Evolutionary conservation across 179 eudicot genomes (phyloP).

Genomic region (Sideroxylon spinosum): DNA sequence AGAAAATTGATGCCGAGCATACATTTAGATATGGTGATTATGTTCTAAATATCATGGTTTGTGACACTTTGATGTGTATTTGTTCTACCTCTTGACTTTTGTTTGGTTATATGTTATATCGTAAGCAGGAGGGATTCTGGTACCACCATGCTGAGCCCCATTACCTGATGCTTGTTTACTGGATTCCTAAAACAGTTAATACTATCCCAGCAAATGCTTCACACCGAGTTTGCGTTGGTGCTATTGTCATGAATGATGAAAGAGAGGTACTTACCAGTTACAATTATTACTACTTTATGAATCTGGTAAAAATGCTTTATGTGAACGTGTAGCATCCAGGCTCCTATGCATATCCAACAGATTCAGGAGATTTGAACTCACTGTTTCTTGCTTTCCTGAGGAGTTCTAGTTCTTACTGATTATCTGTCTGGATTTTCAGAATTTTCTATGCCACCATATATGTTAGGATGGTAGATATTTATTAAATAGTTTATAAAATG

Average conservation of each 20-base stretch:
- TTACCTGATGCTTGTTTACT: slow-evolving; percentile 53
- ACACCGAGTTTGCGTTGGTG: slow-evolving; percentile 56
- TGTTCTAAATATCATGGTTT: background rate
- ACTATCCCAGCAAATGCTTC: slow-evolving; percentile 57
- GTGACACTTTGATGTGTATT: background rate
- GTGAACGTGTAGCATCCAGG: no score
- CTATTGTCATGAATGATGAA: slow-evolving; percentile 45
- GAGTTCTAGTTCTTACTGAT: background rate
- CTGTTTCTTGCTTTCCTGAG: background rate
- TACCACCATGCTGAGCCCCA: slow-evolving; percentile 56
- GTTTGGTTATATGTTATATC: slow-evolving; percentile 5
- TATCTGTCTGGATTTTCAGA: background rate
- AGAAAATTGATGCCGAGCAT: background rate
- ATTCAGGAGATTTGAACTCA: background rate
- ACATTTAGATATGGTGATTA: slow-evolving; percentile 1
- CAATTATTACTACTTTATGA: background rate
- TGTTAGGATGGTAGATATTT: background rate
- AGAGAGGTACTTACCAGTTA: slow-evolving; percentile 33
- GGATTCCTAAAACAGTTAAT: slow-evolving; percentile 43
- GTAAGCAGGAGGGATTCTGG: slow-evolving; percentile 52
- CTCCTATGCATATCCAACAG: background rate
- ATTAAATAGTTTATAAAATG: background rate
- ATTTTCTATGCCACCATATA: background rate
- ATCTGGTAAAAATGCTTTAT: background rate
- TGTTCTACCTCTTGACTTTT: background rate